Conservation (phyloP, 495 filamentous ascomycete species). For the Cryomyces minteri region DNA sequence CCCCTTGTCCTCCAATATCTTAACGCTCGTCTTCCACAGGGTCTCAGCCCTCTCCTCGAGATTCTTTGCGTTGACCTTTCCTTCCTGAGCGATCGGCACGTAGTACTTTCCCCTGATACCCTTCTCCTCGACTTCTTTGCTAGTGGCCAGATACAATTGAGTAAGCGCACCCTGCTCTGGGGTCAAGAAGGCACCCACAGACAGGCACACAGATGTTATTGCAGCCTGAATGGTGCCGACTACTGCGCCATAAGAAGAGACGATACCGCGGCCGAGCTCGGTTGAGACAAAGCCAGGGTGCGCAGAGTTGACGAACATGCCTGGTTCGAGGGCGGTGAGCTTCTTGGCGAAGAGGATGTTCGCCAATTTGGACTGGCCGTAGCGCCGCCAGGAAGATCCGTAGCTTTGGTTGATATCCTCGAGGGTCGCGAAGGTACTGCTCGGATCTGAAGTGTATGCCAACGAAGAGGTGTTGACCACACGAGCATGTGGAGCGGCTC, state of each 20-base stretch:
- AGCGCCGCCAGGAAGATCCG: neutral
- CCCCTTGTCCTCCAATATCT: too few relatives aligned
- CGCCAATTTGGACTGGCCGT: constrained; percentile 19
- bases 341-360: constrained; percentile 15
- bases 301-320: constrained; percentile 35
- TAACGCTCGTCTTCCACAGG: too few relatives aligned
- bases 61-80: too few relatives aligned
- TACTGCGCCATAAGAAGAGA: neutral
- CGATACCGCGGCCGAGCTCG: constrained; percentile 26
- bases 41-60: too few relatives aligned
- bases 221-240: constrained; percentile 7
- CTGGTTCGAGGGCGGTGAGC: constrained; percentile 27
- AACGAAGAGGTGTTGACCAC: constrained; percentile 24
- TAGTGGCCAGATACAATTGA: too few relatives aligned
- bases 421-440: constrained; percentile 8
- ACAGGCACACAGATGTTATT: constrained; percentile 8
- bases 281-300: constrained; percentile 44
- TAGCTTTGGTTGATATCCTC: neutral
- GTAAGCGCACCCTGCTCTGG: too few relatives aligned
- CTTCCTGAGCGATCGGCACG: too few relatives aligned
- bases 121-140: too few relatives aligned
- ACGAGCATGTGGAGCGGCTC: constrained; percentile 8
- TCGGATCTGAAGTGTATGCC: constrained; percentile 20
- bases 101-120: too few relatives aligned
- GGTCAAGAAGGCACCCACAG: neutral